Evolutionary conservation across 306 rosid genomes (phyloP).

Genomic region (Cicer judaicum): DNA sequence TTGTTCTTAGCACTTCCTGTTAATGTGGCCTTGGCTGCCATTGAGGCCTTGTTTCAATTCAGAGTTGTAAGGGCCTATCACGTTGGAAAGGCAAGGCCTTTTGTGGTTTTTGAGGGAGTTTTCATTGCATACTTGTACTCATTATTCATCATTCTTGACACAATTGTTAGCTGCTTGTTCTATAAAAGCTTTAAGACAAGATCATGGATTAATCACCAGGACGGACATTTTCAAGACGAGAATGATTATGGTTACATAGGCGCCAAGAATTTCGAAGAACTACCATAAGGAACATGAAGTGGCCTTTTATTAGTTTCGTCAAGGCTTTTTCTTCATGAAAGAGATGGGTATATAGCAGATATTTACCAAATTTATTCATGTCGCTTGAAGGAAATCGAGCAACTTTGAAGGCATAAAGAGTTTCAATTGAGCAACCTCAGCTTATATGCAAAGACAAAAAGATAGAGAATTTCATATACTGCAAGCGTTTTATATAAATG

Average conservation of each 20-base stretch:
- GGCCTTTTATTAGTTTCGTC: constrained; percentile 22
- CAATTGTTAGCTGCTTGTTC: constrained; percentile 71
- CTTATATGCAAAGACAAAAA: constrained; percentile 35
- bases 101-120: constrained; percentile 65
- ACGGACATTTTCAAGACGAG: constrained; percentile 39
- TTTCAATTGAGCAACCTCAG: constrained; percentile 37
- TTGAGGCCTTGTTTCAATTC: constrained; percentile 87
- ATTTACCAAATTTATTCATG: constrained; percentile 48
- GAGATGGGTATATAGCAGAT: constrained; percentile 37
- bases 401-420: constrained; percentile 42
- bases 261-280: constrained; percentile 50
- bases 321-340: constrained; percentile 26
- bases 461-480: constrained; percentile 37
- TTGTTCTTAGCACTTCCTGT: constrained; percentile 76
- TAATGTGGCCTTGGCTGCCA: constrained; percentile 68
- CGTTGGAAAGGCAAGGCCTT: constrained; percentile 47
- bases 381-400: constrained; percentile 45
- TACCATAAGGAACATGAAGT: constrained; percentile 51
- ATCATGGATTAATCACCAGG: constrained; percentile 43
- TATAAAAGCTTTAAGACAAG: constrained; percentile 60
- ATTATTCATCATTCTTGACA: constrained; percentile 70
- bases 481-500: constrained; percentile 34
- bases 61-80: constrained; percentile 61
- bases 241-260: constrained; percentile 39
- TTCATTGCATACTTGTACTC: constrained; percentile 83